Evolutionary conservation across 306 rosid species (phyloP), one percentile per base, ranked within the genome.

Genomic region (Calophaca sinica): DNA sequence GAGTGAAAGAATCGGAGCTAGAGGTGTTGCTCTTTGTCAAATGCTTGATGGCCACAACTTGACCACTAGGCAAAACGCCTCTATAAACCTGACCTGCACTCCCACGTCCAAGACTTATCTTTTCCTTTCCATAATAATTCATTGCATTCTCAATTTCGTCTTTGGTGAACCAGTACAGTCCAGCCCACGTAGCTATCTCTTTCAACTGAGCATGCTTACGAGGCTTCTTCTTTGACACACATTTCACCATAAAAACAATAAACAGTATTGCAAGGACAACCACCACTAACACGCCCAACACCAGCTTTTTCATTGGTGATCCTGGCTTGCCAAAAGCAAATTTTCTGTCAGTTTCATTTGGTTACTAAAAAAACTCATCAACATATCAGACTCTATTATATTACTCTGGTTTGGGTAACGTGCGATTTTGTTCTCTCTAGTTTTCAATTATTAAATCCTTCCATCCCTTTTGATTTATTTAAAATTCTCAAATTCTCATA

Each of bases 41-140:
- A 70, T 93, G 91, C 75, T 93, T 91, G 77, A 93, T 83, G 9
- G 98, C 98, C 60, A 93, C 97, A 2, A 77, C 71, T 70, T 93
- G 98, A 1, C 98, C 98, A 45, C 97, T 93, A 0, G 98, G 98
- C 10, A 93, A 79, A 65, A 93, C 71, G 0, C 97, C 98, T 84
- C 85, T 88, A 59, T 74, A 93, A 3, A 93, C 98, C 9, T 83
- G 82, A 1, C 98, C 98, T 0, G 97, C 97, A 61, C 96, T 91
- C 10, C 98, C 98, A 11, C 96, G 62, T 31, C 98, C 97, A 1
- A 93, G 83, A 82, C 81, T 51, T 63, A 79, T 72, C 73, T 70
- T 86, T 31, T 87, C 87, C 2, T 39, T 70, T 0, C 81, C 85
- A 5, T 33, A 62, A 5, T 33, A 65, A 20, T 80, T 84, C 15